Evolutionary conservation across 2,329 filamentous ascomycete species (phyloP).

Genomic region (Exophiala oligosperma): DNA sequence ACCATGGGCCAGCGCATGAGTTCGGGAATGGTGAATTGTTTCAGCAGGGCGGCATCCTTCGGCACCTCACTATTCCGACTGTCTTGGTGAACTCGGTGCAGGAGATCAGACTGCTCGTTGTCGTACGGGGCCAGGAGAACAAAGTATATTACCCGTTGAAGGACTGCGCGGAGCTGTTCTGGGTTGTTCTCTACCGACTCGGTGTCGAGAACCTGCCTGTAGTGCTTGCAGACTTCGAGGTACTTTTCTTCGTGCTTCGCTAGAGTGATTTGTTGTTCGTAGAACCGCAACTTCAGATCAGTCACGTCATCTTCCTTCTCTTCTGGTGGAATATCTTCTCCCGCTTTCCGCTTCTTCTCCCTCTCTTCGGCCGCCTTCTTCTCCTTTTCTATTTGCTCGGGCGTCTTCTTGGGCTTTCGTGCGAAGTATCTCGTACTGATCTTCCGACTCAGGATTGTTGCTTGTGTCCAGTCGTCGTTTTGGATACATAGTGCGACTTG

Average conservation of each 20-base stretch:
- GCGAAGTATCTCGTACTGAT: constrained; percentile 92
- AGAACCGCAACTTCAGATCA: constrained; percentile 92
- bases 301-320: constrained; percentile 83
- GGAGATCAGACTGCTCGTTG: constrained; percentile 96
- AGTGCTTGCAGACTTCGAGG: constrained; percentile 96
- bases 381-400: constrained; percentile 87
- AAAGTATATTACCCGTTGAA: constrained; percentile 97
- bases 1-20: constrained; percentile 98
- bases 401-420: constrained; percentile 85
- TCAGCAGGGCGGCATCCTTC: constrained; percentile 80
- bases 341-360: constrained; percentile 75
- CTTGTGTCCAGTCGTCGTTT: constrained; percentile 93
- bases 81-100: constrained; percentile 89
- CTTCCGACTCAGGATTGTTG: constrained; percentile 89
- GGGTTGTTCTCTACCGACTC: constrained; percentile 91
- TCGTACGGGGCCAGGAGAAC: constrained; percentile 95
- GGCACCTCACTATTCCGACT: constrained; percentile 75
- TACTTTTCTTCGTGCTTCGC: constrained; percentile 98
- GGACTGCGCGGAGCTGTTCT: constrained; percentile 77
- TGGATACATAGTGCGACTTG: constrained; percentile 95
- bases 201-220: constrained; percentile 93
- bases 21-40: constrained; percentile 92
- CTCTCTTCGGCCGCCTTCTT: constrained; percentile 82
- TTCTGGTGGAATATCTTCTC: constrained; percentile 63
- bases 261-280: constrained; percentile 93